phyloP scores from a whole-genome alignment of 2,329 filamentous ascomycete genomes.

The Monilinia fructicola region DNA sequence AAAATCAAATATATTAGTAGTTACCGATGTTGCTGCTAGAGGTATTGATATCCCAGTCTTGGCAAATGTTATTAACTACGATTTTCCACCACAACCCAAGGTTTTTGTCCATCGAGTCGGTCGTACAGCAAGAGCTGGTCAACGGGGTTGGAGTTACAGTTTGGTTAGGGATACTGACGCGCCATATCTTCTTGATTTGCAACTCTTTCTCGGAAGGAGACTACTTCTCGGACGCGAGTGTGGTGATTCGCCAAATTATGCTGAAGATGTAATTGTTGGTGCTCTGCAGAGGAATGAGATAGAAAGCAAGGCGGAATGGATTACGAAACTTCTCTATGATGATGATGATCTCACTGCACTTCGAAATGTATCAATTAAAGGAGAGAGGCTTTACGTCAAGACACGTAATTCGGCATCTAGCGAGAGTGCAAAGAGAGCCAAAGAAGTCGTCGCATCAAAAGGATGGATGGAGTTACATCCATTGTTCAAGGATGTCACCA shows the following conservation, averaged over 20 bases:
- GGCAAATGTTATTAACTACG: constrained; percentile 97
- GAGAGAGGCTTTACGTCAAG: constrained; percentile 87
- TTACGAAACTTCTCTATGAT: constrained; percentile 74
- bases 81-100: constrained; percentile 95
- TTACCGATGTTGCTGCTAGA: constrained; percentile 93
- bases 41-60: constrained; percentile 97
- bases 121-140: constrained; percentile 89
- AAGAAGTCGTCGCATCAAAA: constrained; percentile 69
- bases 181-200: constrained; percentile 89
- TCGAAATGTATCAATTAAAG: constrained; percentile 74
- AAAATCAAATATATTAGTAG: constrained; percentile 84
- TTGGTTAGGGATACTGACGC: constrained; percentile 83
- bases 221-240: constrained; percentile 71
- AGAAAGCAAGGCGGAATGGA: constrained; percentile 77
- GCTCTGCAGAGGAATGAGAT: constrained; percentile 70
- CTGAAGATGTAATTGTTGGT: constrained; percentile 82
- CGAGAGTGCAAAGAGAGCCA: constrained; percentile 85
- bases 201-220: constrained; percentile 87
- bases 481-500: constrained; percentile 71
- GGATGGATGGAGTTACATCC: constrained; percentile 75
- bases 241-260: constrained; percentile 64
- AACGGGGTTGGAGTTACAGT: constrained; percentile 93
- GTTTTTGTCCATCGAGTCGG: constrained; percentile 96
- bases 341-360: constrained; percentile 71
- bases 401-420: constrained; percentile 87